These are phyloP conservation scores for Penicillium sp. DNA, from an alignment of 2,329 filamentous ascomycete species.

Conservation along the genomic window DNA sequence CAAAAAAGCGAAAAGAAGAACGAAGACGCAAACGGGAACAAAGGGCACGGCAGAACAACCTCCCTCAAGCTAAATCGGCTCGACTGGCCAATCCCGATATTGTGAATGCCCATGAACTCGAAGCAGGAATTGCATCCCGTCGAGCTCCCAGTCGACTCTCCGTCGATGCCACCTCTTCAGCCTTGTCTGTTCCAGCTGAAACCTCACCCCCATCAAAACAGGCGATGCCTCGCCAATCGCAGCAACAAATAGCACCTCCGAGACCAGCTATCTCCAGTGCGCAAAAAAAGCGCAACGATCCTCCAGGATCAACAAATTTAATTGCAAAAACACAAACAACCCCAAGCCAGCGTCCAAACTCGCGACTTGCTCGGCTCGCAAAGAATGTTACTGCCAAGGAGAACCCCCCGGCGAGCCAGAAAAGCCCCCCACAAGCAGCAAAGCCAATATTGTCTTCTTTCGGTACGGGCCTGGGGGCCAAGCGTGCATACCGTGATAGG, in stretches of 20 bases:
- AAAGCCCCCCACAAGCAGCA: not conserved
- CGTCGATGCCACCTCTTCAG: not conserved
- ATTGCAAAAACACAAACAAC: not conserved
- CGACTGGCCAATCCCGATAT: not conserved
- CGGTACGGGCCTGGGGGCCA: not conserved
- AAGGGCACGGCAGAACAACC: not conserved
- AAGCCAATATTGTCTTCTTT: not conserved
- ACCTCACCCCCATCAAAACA: not conserved
- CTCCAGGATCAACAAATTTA: not conserved
- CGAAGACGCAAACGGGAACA: not conserved
- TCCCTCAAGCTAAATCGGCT: not conserved
- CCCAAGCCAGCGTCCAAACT: not conserved
- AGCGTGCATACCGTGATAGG: not conserved
- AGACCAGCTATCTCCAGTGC: not conserved
- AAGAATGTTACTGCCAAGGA: not conserved
- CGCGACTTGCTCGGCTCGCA: not conserved
- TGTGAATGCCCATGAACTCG: not conserved
- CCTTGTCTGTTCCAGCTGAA: not conserved
- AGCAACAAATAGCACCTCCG: not conserved
- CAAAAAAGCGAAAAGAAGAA: not conserved
- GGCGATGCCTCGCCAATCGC: not conserved
- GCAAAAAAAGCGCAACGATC: not conserved
- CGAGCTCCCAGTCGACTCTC: not conserved
- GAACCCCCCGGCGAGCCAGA: not conserved
- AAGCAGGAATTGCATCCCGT: not conserved